Evolutionary conservation across 148 eudicot species (phyloP), one percentile per base, ranked within the genome.

Genomic region (Persicaria tinctoria): DNA sequence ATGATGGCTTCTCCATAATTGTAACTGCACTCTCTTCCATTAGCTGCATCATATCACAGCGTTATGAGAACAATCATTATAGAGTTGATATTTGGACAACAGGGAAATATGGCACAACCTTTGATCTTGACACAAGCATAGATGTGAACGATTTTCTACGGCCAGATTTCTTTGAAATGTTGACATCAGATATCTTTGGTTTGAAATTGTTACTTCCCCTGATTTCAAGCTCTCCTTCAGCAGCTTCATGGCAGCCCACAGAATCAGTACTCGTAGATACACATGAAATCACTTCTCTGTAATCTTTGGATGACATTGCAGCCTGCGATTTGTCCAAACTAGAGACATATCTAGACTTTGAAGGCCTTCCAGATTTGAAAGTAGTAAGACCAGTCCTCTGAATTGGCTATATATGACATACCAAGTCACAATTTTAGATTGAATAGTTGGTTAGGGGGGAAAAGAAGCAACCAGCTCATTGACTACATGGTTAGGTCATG

Each of bases 121-220:
- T 85, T 76, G 97, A 78, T 82, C 86, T 80, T 76, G 87, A 86
- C 60, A 91, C 80, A 64, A 93, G 82, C 59, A 77, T 80, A 44
- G 84, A 85, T 8, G 97, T 89, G 77, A 81, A 93, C 46, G 98
- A 93, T 66, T 85, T 93, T 78, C 97, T 84, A 46, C 98, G 93
- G 46, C 71, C 80, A 74, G 91, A 79, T 83, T 76, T 93, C 78
- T 76, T 89, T 63, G 56, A 68, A 70, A 76, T 56, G 69, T 80
- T 73, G 27, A 62, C 60, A 6, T 81, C 77, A 73, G 82, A 79
- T 57, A 72, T 50, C 63, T 72, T 70, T 77, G 71, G 48, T 69
- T 69, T 81, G 46, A 77, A 0, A 51, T 66, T 74, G 77, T 82
- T 76, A 48, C 63, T 53, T 76, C 72, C 32, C 78, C 76, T 69